Conservation (phyloP, 441 rosid genomes). For the Metrosideros polymorpha region DNA sequence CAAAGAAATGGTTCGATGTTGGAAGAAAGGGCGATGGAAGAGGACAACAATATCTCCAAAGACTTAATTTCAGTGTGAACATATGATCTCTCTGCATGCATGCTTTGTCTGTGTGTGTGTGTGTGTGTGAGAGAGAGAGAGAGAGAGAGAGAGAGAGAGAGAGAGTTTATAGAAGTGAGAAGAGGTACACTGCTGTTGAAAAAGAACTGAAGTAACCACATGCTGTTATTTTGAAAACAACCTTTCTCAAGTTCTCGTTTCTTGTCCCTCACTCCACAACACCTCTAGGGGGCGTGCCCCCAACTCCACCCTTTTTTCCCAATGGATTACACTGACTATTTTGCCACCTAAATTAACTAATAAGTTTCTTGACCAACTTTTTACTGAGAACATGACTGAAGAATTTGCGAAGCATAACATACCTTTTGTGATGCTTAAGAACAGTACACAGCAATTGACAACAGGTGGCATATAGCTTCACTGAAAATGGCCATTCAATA, state of each 20-base stretch:
- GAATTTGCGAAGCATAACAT: background rate
- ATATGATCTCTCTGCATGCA: background rate
- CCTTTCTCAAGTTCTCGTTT: background rate
- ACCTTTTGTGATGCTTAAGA: conserved; percentile 84
- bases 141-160: no score
- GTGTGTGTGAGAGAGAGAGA: no score
- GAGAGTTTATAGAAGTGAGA: background rate
- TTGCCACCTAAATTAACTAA: background rate
- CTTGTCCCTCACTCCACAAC: background rate
- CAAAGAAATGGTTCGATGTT: background rate
- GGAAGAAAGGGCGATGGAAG: background rate
- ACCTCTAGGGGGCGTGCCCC: background rate
- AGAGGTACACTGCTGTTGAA: background rate
- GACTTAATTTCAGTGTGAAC: background rate
- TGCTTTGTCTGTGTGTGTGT: background rate
- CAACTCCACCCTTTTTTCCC: background rate
- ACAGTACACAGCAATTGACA: conserved; percentile 66
- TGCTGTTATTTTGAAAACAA: background rate
- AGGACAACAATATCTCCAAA: background rate
- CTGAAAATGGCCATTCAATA: conserved; percentile 45
- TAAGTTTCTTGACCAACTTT: background rate
- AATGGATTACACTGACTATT: background rate
- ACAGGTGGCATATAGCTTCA: conserved; percentile 51
- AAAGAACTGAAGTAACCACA: background rate
- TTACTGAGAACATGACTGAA: background rate